A percentile compares a stretch with the other conserved stretches of the same genome.
Conservation (phyloP, 176 grass and related monocot species). For the Bonia amplexicaulis region DNA sequence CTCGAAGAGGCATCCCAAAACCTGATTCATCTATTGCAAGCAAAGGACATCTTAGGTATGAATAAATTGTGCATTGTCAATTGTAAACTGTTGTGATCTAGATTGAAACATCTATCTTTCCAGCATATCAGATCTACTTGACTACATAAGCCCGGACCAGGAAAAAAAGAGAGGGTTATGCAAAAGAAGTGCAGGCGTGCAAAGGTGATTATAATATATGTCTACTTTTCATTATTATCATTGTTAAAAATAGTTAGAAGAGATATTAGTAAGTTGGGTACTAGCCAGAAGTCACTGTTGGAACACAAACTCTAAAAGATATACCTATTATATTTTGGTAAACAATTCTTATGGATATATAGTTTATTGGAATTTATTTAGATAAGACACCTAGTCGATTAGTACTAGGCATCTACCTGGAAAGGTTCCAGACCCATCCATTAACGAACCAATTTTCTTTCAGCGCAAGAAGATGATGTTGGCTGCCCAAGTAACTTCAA, state of each 20-base stretch:
- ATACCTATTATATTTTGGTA: not conserved
- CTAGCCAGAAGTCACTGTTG: not conserved
- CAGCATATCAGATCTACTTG: slow-evolving; percentile 99
- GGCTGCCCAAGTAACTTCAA: too few relatives aligned
- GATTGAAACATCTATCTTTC: slow-evolving; percentile 63
- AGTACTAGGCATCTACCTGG: not conserved
- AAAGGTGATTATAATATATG: slow-evolving; percentile 56
- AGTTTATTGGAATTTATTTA: not conserved
- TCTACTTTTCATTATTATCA: not conserved
- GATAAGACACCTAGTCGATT: not conserved
- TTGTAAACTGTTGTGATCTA: slow-evolving; percentile 33
- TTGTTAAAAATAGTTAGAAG: slow-evolving; percentile 1
- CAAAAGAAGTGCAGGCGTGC: slow-evolving; percentile 72
- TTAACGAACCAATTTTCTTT: not conserved
- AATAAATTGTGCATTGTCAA: slow-evolving; percentile 39
- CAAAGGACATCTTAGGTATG: slow-evolving; percentile 98
- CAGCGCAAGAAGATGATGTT: too few relatives aligned
- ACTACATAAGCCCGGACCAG: slow-evolving; percentile 94
- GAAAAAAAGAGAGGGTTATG: slow-evolving; percentile 85
- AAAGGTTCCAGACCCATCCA: not conserved
- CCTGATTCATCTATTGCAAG: slow-evolving; percentile 98
- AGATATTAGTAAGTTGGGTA: not conserved
- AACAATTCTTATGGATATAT: not conserved
- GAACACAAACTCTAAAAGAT: not conserved
- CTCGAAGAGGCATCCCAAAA: slow-evolving; percentile 89